These are phyloP conservation scores for Fabrea salina DNA, from an alignment of 169 alveolate species.

Conservation along the genomic window DNA sequence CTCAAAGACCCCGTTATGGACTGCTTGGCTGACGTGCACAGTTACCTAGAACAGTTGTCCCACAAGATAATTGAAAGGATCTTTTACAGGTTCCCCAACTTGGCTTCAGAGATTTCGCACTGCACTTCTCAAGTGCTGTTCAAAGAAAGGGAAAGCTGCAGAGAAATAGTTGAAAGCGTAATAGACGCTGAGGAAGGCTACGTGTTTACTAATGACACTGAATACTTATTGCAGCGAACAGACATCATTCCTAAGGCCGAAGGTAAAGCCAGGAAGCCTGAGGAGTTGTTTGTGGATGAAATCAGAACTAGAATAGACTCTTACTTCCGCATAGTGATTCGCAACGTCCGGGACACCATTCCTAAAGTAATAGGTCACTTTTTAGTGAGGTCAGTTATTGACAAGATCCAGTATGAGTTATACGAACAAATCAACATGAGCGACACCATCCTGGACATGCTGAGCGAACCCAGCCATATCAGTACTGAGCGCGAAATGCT, in stretches of 20 bases:
- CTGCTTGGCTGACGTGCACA: slow-evolving; percentile 55
- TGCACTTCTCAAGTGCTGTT: background rate
- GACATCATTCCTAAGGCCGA: slow-evolving; percentile 52
- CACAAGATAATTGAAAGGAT: slow-evolving; percentile 57
- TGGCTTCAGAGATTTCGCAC: slow-evolving; percentile 68
- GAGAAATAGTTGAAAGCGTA: slow-evolving; percentile 59
- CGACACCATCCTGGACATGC: slow-evolving; percentile 38
- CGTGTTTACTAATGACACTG: slow-evolving; percentile 79
- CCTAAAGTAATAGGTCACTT: slow-evolving; percentile 81
- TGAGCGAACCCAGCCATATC: slow-evolving; percentile 58
- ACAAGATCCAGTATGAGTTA: slow-evolving; percentile 60
- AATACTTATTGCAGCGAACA: slow-evolving; percentile 62
- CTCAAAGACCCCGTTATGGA: slow-evolving; percentile 70
- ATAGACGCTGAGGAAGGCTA: slow-evolving; percentile 71
- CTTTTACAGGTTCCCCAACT: slow-evolving; percentile 71
- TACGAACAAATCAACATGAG: slow-evolving; percentile 63
- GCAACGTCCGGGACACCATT: slow-evolving; percentile 78
- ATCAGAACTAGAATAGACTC: slow-evolving; percentile 71
- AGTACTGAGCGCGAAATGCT: slow-evolving; percentile 65
- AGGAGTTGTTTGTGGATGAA: slow-evolving; percentile 43
- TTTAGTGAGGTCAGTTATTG: slow-evolving; percentile 71
- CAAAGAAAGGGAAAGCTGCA: slow-evolving; percentile 54
- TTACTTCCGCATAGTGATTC: slow-evolving; percentile 70
- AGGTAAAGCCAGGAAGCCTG: slow-evolving; percentile 25
- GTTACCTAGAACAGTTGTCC: slow-evolving; percentile 63